phyloP scores from a whole-genome alignment of 768 basidiomycete species.

The Pleurotus djamor region DNA sequence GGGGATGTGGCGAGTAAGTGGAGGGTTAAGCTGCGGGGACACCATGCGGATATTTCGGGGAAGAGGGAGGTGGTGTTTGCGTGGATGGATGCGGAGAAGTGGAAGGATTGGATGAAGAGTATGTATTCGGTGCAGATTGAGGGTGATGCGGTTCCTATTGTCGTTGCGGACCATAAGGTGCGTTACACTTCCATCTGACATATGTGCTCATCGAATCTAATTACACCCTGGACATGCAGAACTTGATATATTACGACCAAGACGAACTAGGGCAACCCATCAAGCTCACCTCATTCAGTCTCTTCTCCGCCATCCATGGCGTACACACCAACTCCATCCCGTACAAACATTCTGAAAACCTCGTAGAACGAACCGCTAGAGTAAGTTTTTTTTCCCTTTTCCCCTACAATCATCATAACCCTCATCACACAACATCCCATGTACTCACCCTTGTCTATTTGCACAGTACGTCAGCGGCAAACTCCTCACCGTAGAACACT shows the following conservation, averaged over 20 bases:
- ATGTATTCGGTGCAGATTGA: slow-evolving; percentile 71
- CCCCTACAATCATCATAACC: too few relatives aligned
- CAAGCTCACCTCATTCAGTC: slow-evolving; percentile 45
- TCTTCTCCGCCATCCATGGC: slow-evolving; percentile 73
- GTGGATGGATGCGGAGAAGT: slow-evolving; percentile 85
- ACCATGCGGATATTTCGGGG: slow-evolving; percentile 32
- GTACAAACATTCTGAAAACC: slow-evolving; percentile 67
- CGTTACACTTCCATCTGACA: slow-evolving; percentile 17
- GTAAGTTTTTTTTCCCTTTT: slow-evolving; percentile 34
- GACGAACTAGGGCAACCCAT: slow-evolving; percentile 58
- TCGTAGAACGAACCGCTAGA: slow-evolving; percentile 62
- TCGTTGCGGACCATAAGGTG: slow-evolving; percentile 84
- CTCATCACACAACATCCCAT: too few relatives aligned
- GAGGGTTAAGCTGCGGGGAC: slow-evolving; percentile 44
- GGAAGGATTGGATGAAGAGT: slow-evolving; percentile 88
- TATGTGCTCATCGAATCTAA: slow-evolving; percentile 1
- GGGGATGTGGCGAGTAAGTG: slow-evolving; percentile 57
- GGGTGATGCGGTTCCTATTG: slow-evolving; percentile 39
- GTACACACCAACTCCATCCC: slow-evolving; percentile 46
- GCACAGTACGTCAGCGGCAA: slow-evolving; percentile 39
- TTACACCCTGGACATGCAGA: slow-evolving; percentile 32
- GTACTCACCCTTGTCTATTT: not conserved
- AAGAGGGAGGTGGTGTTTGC: slow-evolving; percentile 71
- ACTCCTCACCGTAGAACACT: slow-evolving; percentile 32
- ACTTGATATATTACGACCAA: slow-evolving; percentile 72